Evolutionary conservation across 208 protist species (phyloP).

Genomic region (Jaenimonas drosophilae): DNA sequence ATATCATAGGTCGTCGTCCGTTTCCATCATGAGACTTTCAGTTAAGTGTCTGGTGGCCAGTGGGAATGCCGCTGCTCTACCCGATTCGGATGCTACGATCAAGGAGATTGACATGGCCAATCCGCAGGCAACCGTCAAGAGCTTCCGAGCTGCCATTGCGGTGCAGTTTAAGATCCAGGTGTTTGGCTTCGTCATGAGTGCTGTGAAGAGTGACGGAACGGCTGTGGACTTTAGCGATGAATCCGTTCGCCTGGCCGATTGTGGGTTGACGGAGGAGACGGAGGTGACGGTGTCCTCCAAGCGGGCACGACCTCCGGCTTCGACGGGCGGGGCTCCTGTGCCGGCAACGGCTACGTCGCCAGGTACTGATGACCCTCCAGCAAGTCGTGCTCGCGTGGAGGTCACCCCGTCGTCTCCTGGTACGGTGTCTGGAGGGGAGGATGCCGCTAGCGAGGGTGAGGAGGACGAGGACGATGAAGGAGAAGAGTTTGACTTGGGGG

Average conservation of each 20-base stretch:
- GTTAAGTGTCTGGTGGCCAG: constrained; percentile 40
- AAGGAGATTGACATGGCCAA: constrained; percentile 72
- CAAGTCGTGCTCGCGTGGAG: neutral
- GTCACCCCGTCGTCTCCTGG: too few species aligned
- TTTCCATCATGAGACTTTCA: constrained; percentile 50
- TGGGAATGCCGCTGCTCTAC: constrained; percentile 21
- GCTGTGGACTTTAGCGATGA: constrained; percentile 42
- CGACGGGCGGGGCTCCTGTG: neutral
- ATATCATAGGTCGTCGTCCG: neutral
- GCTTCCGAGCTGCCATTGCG: constrained; percentile 55
- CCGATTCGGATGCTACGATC: constrained; percentile 14
- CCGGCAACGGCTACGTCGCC: neutral
- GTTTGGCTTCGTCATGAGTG: constrained; percentile 35
- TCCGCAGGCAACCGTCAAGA: constrained; percentile 58
- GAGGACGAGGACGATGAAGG: constrained; percentile 10
- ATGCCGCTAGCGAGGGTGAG: constrained; percentile 9
- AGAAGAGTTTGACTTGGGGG: neutral
- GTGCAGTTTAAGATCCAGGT: constrained; percentile 63
- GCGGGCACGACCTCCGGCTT: neutral
- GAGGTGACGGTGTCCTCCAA: constrained; percentile 32
- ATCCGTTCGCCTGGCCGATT: constrained; percentile 39
- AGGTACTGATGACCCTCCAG: neutral
- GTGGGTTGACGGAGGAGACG: constrained; percentile 62
- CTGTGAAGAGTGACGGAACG: neutral
- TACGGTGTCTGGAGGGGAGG: constrained; percentile 19